phyloP scores from a whole-genome alignment of 2,329 filamentous ascomycete species.

The Ophiocordyceps camponoti-saundersi region DNA sequence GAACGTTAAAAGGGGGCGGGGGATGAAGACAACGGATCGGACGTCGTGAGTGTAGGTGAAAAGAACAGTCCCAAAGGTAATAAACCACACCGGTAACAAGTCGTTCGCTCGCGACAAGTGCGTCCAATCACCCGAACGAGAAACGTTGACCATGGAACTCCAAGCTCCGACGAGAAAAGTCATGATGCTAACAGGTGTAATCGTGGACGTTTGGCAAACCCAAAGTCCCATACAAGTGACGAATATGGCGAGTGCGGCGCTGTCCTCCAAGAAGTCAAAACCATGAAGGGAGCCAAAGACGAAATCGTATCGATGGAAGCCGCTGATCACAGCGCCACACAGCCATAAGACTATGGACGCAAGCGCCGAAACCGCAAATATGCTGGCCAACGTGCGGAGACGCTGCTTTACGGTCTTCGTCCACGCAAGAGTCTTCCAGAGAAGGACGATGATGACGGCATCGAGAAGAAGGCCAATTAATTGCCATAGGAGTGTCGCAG shows the following conservation, averaged over 20 bases:
- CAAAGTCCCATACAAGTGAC: conserved; percentile 27
- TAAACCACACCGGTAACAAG: conserved; percentile 19
- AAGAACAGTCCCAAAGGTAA: conserved; percentile 21
- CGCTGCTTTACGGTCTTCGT: conserved; percentile 27
- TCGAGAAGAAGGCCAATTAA: conserved; percentile 27
- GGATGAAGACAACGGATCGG: conserved; percentile 23
- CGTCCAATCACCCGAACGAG: conserved; percentile 26
- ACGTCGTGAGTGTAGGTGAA: conserved; percentile 27
- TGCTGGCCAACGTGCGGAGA: conserved; percentile 24
- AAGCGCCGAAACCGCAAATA: conserved; percentile 23
- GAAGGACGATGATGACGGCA: conserved; percentile 24
- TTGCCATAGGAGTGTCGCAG: conserved; percentile 22
- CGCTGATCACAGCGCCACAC: conserved; percentile 12
- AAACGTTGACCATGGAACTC: conserved; percentile 17
- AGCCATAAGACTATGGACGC: conserved; percentile 20
- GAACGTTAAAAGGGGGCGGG: conserved; percentile 20
- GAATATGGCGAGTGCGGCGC: conserved; percentile 25
- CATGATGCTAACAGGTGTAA: conserved; percentile 23
- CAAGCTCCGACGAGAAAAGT: conserved; percentile 24
- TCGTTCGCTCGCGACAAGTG: conserved; percentile 19
- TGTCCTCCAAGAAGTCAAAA: conserved; percentile 31
- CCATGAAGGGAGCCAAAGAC: conserved; percentile 26
- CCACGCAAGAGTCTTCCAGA: conserved; percentile 36
- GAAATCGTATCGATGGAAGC: conserved; percentile 6
- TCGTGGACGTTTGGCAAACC: conserved; percentile 27